Conservation (phyloP, 805 yeast genomes). For the Kluyveromyces wickerhamii region DNA sequence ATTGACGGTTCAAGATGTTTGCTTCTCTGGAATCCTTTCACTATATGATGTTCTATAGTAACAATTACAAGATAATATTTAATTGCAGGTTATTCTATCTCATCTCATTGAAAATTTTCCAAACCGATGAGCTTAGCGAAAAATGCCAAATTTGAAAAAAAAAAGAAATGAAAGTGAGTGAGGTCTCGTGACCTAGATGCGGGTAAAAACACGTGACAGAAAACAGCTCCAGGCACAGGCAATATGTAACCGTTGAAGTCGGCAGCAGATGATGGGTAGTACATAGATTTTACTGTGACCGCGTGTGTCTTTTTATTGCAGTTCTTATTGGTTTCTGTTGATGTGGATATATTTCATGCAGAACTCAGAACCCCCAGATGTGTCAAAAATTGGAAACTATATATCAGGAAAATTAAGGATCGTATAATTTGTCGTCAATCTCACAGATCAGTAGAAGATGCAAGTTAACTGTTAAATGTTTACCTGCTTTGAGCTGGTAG, state of each 20-base stretch:
- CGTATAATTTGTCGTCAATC: not conserved
- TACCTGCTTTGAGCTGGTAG: not conserved
- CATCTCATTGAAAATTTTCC: conserved; percentile 3
- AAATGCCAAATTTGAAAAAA: not conserved
- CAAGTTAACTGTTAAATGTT: not conserved
- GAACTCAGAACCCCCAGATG: no score
- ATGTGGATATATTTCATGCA: no score
- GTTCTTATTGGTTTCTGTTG: no score
- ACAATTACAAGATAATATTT: no score
- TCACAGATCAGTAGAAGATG: not conserved
- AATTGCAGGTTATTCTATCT: no score
- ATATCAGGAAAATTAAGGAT: not conserved
- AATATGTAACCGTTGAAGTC: not conserved
- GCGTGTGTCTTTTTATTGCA: not conserved
- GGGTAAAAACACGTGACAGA: not conserved
- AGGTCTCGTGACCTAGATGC: no score
- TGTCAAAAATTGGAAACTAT: not conserved
- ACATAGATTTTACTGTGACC: not conserved
- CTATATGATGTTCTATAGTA: no score
- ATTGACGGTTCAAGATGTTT: no score
- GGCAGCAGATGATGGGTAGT: not conserved
- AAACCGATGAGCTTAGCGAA: not conserved
- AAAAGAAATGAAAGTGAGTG: not conserved
- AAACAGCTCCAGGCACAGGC: not conserved
- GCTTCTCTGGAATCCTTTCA: no score